A percentile compares a stretch with the other conserved stretches of the same genome.
Evolutionary conservation across 2,329 filamentous ascomycete species (phyloP).

Genomic region (Hypoxylon sp.): DNA sequence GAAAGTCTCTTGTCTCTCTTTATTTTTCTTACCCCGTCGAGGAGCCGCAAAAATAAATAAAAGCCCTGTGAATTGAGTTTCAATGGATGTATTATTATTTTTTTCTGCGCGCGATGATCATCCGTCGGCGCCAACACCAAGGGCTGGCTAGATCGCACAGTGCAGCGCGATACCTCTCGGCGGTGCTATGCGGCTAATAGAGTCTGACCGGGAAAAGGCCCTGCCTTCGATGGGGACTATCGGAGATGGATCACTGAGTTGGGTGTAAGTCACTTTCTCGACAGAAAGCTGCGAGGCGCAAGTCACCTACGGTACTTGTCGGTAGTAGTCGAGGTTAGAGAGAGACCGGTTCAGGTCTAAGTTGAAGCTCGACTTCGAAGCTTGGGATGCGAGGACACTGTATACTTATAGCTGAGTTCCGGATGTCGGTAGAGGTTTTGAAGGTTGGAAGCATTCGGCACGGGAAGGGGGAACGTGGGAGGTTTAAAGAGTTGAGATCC

Average conservation of each 20-base stretch:
- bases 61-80: conserved; percentile 41
- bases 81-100: conserved; percentile 31
- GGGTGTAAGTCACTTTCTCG: conserved; percentile 39
- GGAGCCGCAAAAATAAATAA: conserved; percentile 41
- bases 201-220: conserved; percentile 44
- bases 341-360: conserved; percentile 21
- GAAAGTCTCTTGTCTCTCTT: conserved; percentile 27
- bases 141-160: conserved; percentile 39
- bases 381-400: conserved; percentile 11
- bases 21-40: conserved; percentile 33
- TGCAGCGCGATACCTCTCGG: conserved; percentile 40
- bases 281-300: conserved; percentile 30
- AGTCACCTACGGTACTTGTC: conserved; percentile 28
- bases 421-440: conserved; percentile 17
- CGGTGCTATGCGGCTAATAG: conserved; percentile 45
- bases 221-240: conserved; percentile 42
- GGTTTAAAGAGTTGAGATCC: conserved; percentile 43
- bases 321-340: conserved; percentile 26
- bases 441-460: conserved; percentile 34
- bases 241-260: conserved; percentile 39
- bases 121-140: conserved; percentile 40
- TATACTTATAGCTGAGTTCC: conserved; percentile 21
- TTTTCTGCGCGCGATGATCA: conserved; percentile 37
- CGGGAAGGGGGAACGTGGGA: conserved; percentile 43
- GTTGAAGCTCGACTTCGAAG: conserved; percentile 17